Conservation (phyloP, 345 rosid species). For the Cardamine occulta region DNA sequence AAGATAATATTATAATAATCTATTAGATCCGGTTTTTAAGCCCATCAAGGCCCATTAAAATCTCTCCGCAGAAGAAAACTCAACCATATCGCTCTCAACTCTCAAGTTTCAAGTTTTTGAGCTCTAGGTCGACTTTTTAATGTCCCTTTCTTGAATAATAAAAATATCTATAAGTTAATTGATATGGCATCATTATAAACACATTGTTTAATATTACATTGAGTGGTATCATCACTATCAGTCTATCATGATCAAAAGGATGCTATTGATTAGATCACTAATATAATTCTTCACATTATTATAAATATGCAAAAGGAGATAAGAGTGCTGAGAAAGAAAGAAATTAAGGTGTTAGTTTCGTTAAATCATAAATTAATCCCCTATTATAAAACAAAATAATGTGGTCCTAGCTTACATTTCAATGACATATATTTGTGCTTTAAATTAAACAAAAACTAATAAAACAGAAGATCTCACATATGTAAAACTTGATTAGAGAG, state of each 20-base stretch:
- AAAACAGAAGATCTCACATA: background rate
- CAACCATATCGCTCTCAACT: background rate
- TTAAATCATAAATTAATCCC: background rate
- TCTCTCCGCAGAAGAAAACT: background rate
- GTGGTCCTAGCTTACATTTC: constrained; percentile 18
- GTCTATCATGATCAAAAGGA: constrained; percentile 22
- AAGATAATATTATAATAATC: background rate
- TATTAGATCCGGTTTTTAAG: constrained; percentile 15
- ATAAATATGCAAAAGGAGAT: constrained; percentile 10
- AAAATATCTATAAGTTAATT: background rate
- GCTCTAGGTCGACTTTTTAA: constrained; percentile 20
- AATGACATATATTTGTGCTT: constrained; percentile 21
- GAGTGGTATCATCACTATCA: constrained; percentile 34
- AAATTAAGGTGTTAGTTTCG: background rate
- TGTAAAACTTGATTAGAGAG: constrained; percentile 14
- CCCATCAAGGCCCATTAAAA: constrained; percentile 18
- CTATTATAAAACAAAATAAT: background rate
- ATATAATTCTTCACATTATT: constrained; percentile 7
- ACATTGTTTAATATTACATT: constrained; percentile 22
- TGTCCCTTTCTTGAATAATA: background rate
- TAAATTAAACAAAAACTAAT: constrained; percentile 11
- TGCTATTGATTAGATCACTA: constrained; percentile 27
- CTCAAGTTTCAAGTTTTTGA: constrained; percentile 3
- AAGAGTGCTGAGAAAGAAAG: background rate
- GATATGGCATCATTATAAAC: constrained; percentile 17